Conservation (phyloP, 768 basidiomycete species). For the Psilocybe sp. region DNA sequence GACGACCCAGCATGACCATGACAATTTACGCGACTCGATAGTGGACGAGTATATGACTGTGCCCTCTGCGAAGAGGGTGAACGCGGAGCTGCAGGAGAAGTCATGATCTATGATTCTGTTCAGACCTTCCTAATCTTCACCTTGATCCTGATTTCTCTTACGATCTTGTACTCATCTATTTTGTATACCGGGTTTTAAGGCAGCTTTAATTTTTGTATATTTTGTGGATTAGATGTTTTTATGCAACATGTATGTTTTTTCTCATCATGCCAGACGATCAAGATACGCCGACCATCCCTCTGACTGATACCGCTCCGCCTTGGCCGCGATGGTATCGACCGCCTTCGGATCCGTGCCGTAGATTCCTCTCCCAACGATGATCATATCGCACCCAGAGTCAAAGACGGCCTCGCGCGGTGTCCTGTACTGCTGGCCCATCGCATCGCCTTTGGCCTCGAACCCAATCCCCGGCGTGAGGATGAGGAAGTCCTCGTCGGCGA, state of each 20-base stretch:
- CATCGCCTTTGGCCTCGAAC: slow-evolving; percentile 73
- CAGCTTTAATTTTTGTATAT: slow-evolving; percentile 1
- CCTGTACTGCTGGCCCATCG: slow-evolving; percentile 93
- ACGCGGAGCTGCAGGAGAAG: slow-evolving; percentile 2
- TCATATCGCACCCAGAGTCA: slow-evolving; percentile 87
- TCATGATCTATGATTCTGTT: too few relatives aligned
- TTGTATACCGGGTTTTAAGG: background rate
- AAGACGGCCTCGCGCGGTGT: slow-evolving; percentile 83
- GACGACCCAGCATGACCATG: too few relatives aligned
- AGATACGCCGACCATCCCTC: slow-evolving; percentile 94
- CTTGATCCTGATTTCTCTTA: too few relatives aligned
- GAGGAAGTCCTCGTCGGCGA: slow-evolving; percentile 73
- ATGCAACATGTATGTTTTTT: slow-evolving; percentile 4
- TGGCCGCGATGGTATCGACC: slow-evolving; percentile 45
- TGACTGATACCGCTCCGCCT: slow-evolving; percentile 80
- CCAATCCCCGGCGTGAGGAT: slow-evolving; percentile 93
- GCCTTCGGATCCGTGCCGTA: slow-evolving; percentile 62
- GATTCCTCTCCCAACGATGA: slow-evolving; percentile 95
- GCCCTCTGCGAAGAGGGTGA: slow-evolving; percentile 21
- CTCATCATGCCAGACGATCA: slow-evolving; percentile 37
- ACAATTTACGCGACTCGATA: slow-evolving; percentile 4
- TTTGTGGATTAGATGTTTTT: slow-evolving; percentile 1
- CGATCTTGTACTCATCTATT: too few relatives aligned
- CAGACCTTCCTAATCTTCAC: too few relatives aligned
- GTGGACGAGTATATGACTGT: slow-evolving; percentile 41